A percentile compares a stretch with the other conserved stretches of the same genome.
Evolutionary conservation across 2,329 filamentous ascomycete species (phyloP).

Genomic region (Teratosphaeria destructans): DNA sequence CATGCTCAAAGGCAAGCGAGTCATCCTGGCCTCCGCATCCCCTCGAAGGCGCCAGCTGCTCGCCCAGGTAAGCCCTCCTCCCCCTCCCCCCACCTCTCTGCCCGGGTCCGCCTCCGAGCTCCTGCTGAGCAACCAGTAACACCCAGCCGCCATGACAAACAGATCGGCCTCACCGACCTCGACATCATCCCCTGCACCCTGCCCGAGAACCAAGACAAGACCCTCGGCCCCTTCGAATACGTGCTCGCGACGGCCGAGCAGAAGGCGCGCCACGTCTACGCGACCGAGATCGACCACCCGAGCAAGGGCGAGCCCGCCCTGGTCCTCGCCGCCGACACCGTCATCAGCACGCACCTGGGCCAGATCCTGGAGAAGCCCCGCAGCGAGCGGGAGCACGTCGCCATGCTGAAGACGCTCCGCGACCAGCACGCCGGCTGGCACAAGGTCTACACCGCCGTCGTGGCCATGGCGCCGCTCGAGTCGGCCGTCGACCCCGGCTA

Average conservation of each 20-base stretch:
- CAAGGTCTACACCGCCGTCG: conserved; percentile 77
- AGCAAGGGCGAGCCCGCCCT: conserved; percentile 61
- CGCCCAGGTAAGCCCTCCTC: conserved; percentile 44
- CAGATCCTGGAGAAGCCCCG: conserved; percentile 84
- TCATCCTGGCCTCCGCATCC: conserved; percentile 84
- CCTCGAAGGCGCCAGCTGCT: conserved; percentile 76
- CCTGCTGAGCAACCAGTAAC: conserved; percentile 15
- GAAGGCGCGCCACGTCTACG: conserved; percentile 71
- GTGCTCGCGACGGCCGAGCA: conserved; percentile 74
- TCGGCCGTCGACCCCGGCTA: conserved; percentile 81
- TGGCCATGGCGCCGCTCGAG: conserved; percentile 69
- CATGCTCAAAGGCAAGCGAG: conserved; percentile 63
- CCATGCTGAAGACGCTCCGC: conserved; percentile 72
- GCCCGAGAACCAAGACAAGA: conserved; percentile 77
- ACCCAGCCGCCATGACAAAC: conserved; percentile 10
- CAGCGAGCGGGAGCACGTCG: conserved; percentile 67
- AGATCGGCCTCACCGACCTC: conserved; percentile 71
- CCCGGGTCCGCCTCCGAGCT: not conserved
- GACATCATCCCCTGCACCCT: conserved; percentile 76
- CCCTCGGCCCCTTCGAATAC: conserved; percentile 75
- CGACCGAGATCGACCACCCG: conserved; percentile 45
- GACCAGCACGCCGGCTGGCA: conserved; percentile 56
- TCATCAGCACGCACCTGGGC: conserved; percentile 68
- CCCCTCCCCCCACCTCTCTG: not conserved
- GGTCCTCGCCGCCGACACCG: conserved; percentile 82